A percentile compares a stretch with the other conserved stretches of the same genome.
phyloP scores from a whole-genome alignment of 1,284 basidiomycete species.

The Omphalotus olearius region DNA sequence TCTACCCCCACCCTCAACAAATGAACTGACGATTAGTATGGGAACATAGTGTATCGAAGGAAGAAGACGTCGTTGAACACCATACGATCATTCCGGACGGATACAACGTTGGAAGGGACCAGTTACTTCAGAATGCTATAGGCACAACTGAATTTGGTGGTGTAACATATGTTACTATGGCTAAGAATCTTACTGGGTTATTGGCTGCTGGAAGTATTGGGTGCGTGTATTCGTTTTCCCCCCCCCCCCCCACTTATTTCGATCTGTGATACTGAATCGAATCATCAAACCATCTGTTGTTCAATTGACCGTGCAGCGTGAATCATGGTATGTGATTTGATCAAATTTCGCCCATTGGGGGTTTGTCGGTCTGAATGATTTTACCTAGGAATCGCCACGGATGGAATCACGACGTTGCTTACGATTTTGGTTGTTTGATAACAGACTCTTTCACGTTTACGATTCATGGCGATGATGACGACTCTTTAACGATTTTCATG shows the following conservation, averaged over 20 bases:
- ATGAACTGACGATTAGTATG: too few species aligned
- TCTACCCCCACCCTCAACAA: too few species aligned
- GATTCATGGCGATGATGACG: too few species aligned
- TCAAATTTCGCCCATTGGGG: neutral
- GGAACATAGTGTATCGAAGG: slow-evolving; percentile 47
- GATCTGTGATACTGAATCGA: too few species aligned
- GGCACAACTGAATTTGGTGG: slow-evolving; percentile 8
- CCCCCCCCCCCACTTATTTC: too few species aligned
- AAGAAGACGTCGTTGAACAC: slow-evolving; percentile 31
- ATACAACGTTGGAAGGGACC: slow-evolving; percentile 38
- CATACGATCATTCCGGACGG: slow-evolving; percentile 45
- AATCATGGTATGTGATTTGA: slow-evolving; percentile 3
- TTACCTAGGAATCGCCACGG: slow-evolving; percentile 8
- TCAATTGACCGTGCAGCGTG: too few species aligned
- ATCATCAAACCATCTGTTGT: too few species aligned
- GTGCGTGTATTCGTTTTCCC: too few species aligned
- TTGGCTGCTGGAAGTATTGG: slow-evolving; percentile 9
- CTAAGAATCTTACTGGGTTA: slow-evolving; percentile 7
- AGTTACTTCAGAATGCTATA: neutral
- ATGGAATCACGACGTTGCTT: slow-evolving; percentile 9
- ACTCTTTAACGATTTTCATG: too few species aligned
- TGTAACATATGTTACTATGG: slow-evolving; percentile 4
- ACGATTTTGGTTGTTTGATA: slow-evolving; percentile 6
- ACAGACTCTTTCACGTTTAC: too few species aligned
- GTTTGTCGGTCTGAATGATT: neutral